Evolutionary conservation across 2,329 filamentous ascomycete species (phyloP), one percentile per base, ranked within the genome.

Genomic region (Fusarium devonianum): DNA sequence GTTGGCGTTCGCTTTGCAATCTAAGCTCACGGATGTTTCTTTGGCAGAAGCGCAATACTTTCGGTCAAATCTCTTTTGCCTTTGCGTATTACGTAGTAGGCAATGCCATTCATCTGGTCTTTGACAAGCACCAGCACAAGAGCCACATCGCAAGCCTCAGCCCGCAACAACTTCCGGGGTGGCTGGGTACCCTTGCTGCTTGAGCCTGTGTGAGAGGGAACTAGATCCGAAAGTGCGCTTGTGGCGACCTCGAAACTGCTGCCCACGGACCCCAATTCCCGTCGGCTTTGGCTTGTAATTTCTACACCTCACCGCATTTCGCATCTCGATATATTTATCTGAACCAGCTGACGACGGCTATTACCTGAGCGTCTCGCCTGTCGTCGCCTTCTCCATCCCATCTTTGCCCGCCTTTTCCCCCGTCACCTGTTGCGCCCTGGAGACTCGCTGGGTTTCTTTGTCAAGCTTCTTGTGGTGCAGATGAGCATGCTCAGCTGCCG

Each of bases 291-390:
- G 10, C 30, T 49, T 41, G 37, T 42, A 52, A 28, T 55, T 45
- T 50, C 48, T 26, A 22, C 41, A 30, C 30, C 50, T 58, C 55
- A 58, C 55, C 55, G 55, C 55, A 58, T 56, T 42, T 58, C 55
- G 33, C n/a, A 47, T 58, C 55, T n/a, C n/a, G n/a, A n/a, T n/a
- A n/a, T n/a, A 17, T 30, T 41, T 39, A 34, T 43, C 52, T 37
- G 55, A 46, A 55, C 16, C 44, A 51, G 7, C 37, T 39, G 25
- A 59, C 55, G 45, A 34, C 48, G 22, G 4, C 19, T 40, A 53
- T 37, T 22, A 51, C 46, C 54, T 36, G 36, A 58, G 40, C 49
- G 43, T 39, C 11, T 12, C 23, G 11, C 35, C 32, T 53, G 19
- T 18, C 40, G 23, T 26, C 37, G 33, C 35, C 39, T 28, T 35